Percentiles rank a stretch among this genome's conserved stretches.
Conservation (phyloP, 2,329 filamentous ascomycete genomes). For the Cadophora sp. region DNA sequence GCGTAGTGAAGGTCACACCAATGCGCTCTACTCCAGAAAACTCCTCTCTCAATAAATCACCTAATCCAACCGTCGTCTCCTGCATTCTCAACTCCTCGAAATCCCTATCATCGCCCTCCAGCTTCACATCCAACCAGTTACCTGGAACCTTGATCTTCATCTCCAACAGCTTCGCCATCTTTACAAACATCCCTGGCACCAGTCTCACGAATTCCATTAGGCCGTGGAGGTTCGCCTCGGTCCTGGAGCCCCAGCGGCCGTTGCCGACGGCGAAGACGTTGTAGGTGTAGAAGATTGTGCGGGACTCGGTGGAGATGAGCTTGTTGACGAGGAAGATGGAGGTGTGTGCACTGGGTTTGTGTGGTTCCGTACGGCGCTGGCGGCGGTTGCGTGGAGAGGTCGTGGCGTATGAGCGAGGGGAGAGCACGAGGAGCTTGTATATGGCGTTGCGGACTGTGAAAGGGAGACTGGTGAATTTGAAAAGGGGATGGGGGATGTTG, state of each 20-base stretch:
- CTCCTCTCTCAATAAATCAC: background rate
- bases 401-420: background rate
- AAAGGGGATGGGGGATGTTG: background rate
- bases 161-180: background rate
- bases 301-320: background rate
- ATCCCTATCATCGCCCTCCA: background rate
- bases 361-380: background rate
- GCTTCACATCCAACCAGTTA: background rate
- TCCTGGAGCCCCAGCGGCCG: background rate
- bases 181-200: background rate
- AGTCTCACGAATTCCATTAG: background rate
- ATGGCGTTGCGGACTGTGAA: background rate
- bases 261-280: background rate
- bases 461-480: background rate
- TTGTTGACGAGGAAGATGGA: background rate
- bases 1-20: no score
- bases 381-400: background rate
- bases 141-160: background rate
- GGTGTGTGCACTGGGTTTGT: background rate
- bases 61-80: background rate
- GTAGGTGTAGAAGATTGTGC: background rate
- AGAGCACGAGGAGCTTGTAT: constrained; percentile 7
- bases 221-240: background rate
- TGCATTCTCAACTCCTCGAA: background rate
- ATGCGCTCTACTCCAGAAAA: background rate